phyloP scores from a whole-genome alignment of 768 basidiomycete species.

The Leccinum imitatum region DNA sequence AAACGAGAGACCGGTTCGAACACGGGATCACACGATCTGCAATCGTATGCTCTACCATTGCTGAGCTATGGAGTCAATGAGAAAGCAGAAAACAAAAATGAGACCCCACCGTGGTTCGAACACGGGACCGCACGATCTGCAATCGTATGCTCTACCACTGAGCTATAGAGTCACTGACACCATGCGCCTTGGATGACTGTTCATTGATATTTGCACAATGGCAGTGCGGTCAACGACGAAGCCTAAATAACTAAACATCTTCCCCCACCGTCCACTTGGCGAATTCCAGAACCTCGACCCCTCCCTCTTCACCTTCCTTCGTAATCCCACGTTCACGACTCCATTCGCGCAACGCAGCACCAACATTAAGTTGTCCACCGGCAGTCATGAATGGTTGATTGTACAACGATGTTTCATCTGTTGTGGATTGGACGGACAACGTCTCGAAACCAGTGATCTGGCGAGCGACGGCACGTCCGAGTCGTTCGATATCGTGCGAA shows the following conservation, averaged over 20 bases:
- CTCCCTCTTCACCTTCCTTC: slow-evolving; percentile 31
- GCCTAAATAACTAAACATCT: slow-evolving; percentile 11
- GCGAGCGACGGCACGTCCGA: slow-evolving; percentile 76
- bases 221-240: background rate
- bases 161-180: slow-evolving; percentile 32
- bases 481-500: slow-evolving; percentile 52
- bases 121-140: slow-evolving; percentile 60
- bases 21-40: slow-evolving; percentile 60
- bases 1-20: slow-evolving; percentile 39
- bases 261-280: slow-evolving; percentile 68
- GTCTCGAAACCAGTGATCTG: slow-evolving; percentile 87
- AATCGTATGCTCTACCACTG: slow-evolving; percentile 62
- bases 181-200: background rate
- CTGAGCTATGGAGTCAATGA: slow-evolving; percentile 36
- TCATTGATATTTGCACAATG: background rate
- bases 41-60: slow-evolving; percentile 59
- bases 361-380: slow-evolving; percentile 48
- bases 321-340: slow-evolving; percentile 46
- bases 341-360: slow-evolving; percentile 50
- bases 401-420: slow-evolving; percentile 59
- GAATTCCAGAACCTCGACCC: slow-evolving; percentile 48
- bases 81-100: background rate
- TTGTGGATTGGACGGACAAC: slow-evolving; percentile 39
- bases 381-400: slow-evolving; percentile 75
- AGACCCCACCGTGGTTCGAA: slow-evolving; percentile 53